phyloP scores from a whole-genome alignment of 2,329 filamentous ascomycete genomes.

The Neopestalotiopsis sp. region DNA sequence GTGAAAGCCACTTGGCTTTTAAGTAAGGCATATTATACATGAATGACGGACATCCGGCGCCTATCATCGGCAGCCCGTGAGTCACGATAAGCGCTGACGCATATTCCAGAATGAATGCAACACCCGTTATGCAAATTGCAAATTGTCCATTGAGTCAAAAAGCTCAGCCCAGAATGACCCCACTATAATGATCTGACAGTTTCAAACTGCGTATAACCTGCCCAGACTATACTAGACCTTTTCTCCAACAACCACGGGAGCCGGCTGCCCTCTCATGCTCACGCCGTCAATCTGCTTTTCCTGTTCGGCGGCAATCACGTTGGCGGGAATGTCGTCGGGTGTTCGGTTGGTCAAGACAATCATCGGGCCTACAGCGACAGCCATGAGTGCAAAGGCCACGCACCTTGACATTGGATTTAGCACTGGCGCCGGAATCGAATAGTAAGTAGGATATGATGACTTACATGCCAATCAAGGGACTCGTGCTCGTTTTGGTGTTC shows the following conservation, averaged over 20 bases:
- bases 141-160: too few species aligned
- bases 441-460: constrained; percentile 21
- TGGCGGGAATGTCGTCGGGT: constrained; percentile 45
- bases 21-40: too few species aligned
- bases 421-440: background rate
- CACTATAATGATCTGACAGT: too few species aligned
- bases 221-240: constrained; percentile 3
- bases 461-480: constrained; percentile 45
- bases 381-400: constrained; percentile 45
- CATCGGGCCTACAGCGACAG: constrained; percentile 41
- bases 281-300: constrained; percentile 24
- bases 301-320: constrained; percentile 42
- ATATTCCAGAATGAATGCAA: too few species aligned
- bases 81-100: too few species aligned
- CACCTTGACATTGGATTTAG: constrained; percentile 32
- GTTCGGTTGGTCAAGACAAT: constrained; percentile 44
- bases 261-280: constrained; percentile 21
- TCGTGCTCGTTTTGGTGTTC: constrained; percentile 44
- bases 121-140: too few species aligned
- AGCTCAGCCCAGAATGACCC: too few species aligned
- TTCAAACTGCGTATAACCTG: background rate
- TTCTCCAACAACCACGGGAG: background rate
- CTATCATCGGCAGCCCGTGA: too few species aligned
- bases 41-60: too few species aligned
- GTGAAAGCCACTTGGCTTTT: too few species aligned